Evolutionary conservation across 2,329 filamentous ascomycete genomes (phyloP), one percentile per base, ranked within the genome.

Genomic region (Clarireedia homoeocarpa): DNA sequence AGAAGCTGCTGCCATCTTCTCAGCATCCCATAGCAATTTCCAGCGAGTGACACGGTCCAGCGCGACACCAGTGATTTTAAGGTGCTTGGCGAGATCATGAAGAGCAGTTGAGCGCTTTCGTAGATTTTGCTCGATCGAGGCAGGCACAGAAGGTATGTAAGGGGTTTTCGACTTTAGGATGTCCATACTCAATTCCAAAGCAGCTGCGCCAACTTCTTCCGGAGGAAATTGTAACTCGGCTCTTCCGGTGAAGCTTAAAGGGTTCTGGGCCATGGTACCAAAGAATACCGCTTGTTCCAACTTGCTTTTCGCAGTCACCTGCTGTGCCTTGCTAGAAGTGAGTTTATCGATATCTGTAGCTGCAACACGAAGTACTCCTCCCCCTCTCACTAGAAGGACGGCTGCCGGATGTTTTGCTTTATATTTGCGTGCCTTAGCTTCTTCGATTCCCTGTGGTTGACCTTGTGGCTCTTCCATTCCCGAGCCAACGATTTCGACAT

Each of bases 231-330:
- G 77, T 48, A 85, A 75, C 54, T 84, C 83, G 40, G 81, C 77
- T 60, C 82, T 81, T 45, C 84, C 80, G 45, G 86, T 82, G 65
- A 99, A 90, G 59, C 91, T 84, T n/a, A 99, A 73, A n/a, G 92
- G 88, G 65, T 91, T 97, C 66, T 89, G 84, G 59, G 85, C 80
- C 67, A 88, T 84, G 48, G 83, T 83, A 2, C 91, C 91, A 68
- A 90, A 97, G 72, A 96, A 97, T 1, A 97, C 88, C 2, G 91
- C 91, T 72, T 99, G 91, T 67, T 96, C 90, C 42, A 99, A 79
- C 71, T 94, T 96, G 72, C 84, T 89, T 72, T 90, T 94, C 6
- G 89, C 88, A 1, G 88, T 91, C 15, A 95, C 81, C 62, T 76
- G 72, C 1, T 82, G 83, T 4, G 81, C 76, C 53, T 73, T 72